Base-by-base conservation (phyloP, 768 basidiomycete species). In the Austroboletus festivus region DNA sequence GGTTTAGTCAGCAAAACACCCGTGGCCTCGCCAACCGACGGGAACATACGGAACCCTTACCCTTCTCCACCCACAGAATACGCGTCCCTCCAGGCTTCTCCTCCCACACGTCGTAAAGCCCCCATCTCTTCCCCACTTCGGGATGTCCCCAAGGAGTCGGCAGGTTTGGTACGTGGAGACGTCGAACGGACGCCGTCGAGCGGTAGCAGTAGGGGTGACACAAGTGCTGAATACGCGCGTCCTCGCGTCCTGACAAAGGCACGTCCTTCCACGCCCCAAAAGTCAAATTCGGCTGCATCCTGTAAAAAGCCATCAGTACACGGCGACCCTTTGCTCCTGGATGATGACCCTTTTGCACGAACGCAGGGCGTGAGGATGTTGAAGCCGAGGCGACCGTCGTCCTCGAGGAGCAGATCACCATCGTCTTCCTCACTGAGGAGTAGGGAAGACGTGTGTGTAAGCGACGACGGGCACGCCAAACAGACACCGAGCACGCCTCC, bases 361-460 rank as follows among this genome's bases (percentile, higher is more conserved):
- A 65, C 61, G 0, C 74, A 76, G 34, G 80, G 78, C 16, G 80
- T 83, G 8, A 76, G 60, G 57, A 60, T 84, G 69, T 28, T 80
- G 31, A 68, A 64, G 26, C 40, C 54, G 38, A 57, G 51, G 38
- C 22, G 19, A n/a, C 34, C 41, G 10, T 37, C 50, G 3, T 40
- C 38, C 0, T 55, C 56, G 3, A 47, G 24, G 28, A 51, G 38
- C 33, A 38, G 37, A 0, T 40, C 44, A 0, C 22, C 35, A 0
- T 47, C 42, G 3, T 53, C 41, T 9, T 42, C 41, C 3, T 38
- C 48, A 9, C 21, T 30, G 8, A 46, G 42, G 26, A 47, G 52
- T 18, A 42, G 19, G 35, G 61, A 51, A 15, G 46, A 46, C 15
- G 34, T n/a, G n/a, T n/a, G 26, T 11, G 35, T 41, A 3, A 52